phyloP scores from a whole-genome alignment of 129 eudicot genomes.

The Logfia minima region DNA sequence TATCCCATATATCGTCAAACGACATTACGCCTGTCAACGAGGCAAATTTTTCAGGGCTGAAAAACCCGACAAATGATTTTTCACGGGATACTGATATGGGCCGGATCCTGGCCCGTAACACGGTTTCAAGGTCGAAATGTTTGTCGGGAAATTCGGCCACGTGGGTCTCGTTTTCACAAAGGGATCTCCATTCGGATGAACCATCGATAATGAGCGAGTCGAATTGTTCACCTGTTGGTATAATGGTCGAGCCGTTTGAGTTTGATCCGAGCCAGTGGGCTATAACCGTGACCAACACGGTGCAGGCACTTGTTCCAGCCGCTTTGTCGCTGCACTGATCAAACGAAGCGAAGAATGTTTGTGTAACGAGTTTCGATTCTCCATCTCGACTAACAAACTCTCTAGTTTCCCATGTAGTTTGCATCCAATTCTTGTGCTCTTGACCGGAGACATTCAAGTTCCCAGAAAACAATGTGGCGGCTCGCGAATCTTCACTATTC shows the following conservation, averaged over 20 bases:
- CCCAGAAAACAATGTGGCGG: background rate
- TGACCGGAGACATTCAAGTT: background rate
- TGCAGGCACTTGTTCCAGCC: slow-evolving; percentile 76
- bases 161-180: slow-evolving; percentile 41
- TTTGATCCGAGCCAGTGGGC: slow-evolving; percentile 70
- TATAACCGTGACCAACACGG: slow-evolving; percentile 66
- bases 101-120: slow-evolving; percentile 51
- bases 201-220: slow-evolving; percentile 67
- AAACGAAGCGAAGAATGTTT: slow-evolving; percentile 63
- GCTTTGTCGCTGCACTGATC: slow-evolving; percentile 77
- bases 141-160: slow-evolving; percentile 54
- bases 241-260: slow-evolving; percentile 29
- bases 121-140: slow-evolving; percentile 78
- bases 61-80: slow-evolving; percentile 60
- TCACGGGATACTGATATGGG: slow-evolving; percentile 47
- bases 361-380: slow-evolving; percentile 47
- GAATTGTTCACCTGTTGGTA: slow-evolving; percentile 53
- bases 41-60: slow-evolving; percentile 63
- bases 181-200: slow-evolving; percentile 68
- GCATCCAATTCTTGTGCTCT: slow-evolving; percentile 2
- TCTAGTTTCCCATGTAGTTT: slow-evolving; percentile 49
- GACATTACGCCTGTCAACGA: slow-evolving; percentile 60
- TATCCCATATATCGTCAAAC: slow-evolving; percentile 65
- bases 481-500: slow-evolving; percentile 17
- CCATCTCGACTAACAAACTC: slow-evolving; percentile 66